Base-by-base conservation (phyloP, 148 eudicot genomes). In the Rhododendron williamsianum region DNA sequence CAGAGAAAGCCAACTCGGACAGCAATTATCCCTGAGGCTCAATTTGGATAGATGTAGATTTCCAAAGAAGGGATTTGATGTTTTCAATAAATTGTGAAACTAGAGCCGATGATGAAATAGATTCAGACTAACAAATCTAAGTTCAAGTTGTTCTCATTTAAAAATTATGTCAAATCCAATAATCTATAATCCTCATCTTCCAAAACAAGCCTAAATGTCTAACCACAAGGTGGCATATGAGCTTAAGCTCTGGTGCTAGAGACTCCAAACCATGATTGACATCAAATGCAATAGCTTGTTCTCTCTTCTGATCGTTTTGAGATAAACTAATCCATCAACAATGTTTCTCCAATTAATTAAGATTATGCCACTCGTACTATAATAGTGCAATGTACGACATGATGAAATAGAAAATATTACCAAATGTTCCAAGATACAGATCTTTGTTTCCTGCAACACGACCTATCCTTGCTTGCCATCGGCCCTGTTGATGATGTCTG, bases 381-480 rank as follows among this genome's bases (percentile, higher is more conserved):
- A 23, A 77, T 45, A 46, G 21, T 8, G 7, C 36, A 77, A 48
- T 30, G 9, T 23, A 60, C 23, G 0, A 65, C 21, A 54, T 56
- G 60, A 52, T n/a, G 72, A 19, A 38, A 60, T 2, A 84, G 2
- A 73, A 51, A n/a, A 51, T 73, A 83, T 25, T 89, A 94, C 99
- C 98, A 84, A 97, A 97, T 56, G 99, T 97, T 69, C 99, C 99
- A 3, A 97, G 95, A 87, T 97, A 97, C 43, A 97, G 82, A 88
- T 97, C 99, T 85, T 97, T 97, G 82, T 97, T 97, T 74, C 99
- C 99, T 4, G 99, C 99, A 76, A 97, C 99, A 81, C 99, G 99
- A 72, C 99, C 99, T 38, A 97, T 97, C 81, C 99, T 94, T 76
- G 99, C 99, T 87, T 97, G 99, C 99, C 99, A 97, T 18, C 99